A percentile compares a stretch with the other conserved stretches of the same genome.
phyloP scores from a whole-genome alignment of 2,329 filamentous ascomycete genomes.

The Phialophora expanda region DNA sequence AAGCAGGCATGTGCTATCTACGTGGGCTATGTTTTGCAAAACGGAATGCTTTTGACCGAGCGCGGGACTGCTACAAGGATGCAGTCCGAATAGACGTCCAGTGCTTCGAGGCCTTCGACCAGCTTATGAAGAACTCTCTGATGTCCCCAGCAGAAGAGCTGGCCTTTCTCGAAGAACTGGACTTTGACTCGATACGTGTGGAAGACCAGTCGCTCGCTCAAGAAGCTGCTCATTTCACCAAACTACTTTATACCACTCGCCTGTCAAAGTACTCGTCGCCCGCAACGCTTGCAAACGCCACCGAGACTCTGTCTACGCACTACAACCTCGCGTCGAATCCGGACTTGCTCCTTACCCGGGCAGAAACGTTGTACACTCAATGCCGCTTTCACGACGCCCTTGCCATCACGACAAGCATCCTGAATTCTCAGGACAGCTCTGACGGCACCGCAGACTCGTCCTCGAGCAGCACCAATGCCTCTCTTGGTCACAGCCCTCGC shows the following conservation, averaged over 20 bases:
- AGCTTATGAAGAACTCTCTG: constrained; percentile 94
- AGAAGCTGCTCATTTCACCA: constrained; percentile 90
- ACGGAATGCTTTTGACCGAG: constrained; percentile 94
- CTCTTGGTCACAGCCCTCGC: constrained; percentile 53
- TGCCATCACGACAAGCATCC: constrained; percentile 78
- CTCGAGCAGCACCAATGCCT: constrained; percentile 39
- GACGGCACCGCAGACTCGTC: constrained; percentile 45
- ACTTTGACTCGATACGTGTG: constrained; percentile 82
- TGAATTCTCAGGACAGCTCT: constrained; percentile 89
- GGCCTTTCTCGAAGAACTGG: constrained; percentile 82
- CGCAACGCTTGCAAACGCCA: constrained; percentile 78
- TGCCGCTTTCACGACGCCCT: constrained; percentile 90
- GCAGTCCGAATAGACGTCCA: constrained; percentile 96
- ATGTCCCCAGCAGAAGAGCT: constrained; percentile 90
- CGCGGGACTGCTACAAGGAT: constrained; percentile 98
- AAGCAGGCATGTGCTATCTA: constrained; percentile 96
- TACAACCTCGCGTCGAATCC: constrained; percentile 86
- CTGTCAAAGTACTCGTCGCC: constrained; percentile 95
- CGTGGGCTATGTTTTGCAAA: constrained; percentile 93
- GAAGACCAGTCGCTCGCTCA: constrained; percentile 72
- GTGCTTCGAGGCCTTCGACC: constrained; percentile 97
- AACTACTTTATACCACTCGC: constrained; percentile 93
- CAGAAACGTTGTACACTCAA: constrained; percentile 91
- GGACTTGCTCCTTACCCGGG: constrained; percentile 86
- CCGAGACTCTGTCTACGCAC: constrained; percentile 89